Conservation (phyloP, 179 eudicot species). For the Beta macrorhiza region DNA sequence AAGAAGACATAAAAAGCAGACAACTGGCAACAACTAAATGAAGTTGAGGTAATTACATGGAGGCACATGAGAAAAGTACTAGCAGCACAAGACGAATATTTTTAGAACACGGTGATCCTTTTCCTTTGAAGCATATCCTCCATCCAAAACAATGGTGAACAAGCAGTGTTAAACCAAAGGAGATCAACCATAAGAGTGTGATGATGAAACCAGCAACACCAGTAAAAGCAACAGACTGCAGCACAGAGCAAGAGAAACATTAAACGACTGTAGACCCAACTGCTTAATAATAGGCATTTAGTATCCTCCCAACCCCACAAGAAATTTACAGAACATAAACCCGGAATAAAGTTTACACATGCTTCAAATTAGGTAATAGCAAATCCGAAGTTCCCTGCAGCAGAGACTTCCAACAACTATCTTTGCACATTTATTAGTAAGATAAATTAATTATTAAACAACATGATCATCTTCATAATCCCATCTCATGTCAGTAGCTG, state of each 20-base stretch:
- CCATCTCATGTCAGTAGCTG: background rate
- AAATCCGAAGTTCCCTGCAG: background rate
- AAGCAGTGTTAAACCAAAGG: conserved; percentile 65
- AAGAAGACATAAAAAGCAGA: background rate
- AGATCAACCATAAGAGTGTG: conserved; percentile 67
- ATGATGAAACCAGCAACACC: conserved; percentile 72
- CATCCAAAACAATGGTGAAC: conserved; percentile 70
- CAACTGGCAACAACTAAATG: background rate
- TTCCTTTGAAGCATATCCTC: conserved; percentile 55
- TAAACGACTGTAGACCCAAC: background rate
- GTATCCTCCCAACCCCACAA: background rate
- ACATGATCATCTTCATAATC: background rate
- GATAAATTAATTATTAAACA: background rate
- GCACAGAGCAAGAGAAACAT: conserved; percentile 29
- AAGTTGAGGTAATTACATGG: conserved; percentile 61
- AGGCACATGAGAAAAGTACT: conserved; percentile 64
- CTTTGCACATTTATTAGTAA: background rate
- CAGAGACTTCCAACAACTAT: background rate
- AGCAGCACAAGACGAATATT: conserved; percentile 59
- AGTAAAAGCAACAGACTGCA: conserved; percentile 94
- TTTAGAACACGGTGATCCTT: conserved; percentile 42
- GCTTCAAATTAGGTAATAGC: background rate
- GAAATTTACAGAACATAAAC: background rate
- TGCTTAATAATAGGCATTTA: background rate
- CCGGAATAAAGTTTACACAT: background rate